Evolutionary conservation across 192 early-diverging fungal species (phyloP).

Genomic region (Coemansia nantahalensis): DNA sequence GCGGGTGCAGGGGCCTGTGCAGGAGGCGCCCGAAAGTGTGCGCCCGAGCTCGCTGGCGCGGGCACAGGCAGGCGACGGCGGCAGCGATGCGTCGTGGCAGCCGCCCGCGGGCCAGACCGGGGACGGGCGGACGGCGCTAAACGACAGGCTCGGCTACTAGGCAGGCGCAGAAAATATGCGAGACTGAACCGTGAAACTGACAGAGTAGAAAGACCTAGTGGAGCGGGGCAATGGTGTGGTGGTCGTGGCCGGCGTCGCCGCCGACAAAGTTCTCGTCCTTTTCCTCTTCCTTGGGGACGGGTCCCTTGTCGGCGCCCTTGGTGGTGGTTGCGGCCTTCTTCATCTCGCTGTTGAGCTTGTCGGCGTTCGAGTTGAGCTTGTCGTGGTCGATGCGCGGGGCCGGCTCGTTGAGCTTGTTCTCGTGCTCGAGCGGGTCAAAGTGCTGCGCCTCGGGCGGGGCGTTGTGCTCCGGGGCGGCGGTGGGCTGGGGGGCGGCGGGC

Average conservation of each 20-base stretch:
- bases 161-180: too few species aligned
- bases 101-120: conserved; percentile 40
- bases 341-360: conserved; percentile 25
- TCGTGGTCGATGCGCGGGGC: conserved; percentile 51
- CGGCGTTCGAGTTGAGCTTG: conserved; percentile 39
- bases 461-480: conserved; percentile 5
- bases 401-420: conserved; percentile 53
- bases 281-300: conserved; percentile 14
- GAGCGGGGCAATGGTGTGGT: background rate
- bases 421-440: conserved; percentile 51
- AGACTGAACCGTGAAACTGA: background rate
- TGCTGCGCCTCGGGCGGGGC: conserved; percentile 46
- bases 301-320: background rate
- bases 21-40: conserved; percentile 1
- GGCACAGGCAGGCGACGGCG: background rate
- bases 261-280: conserved; percentile 41
- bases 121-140: conserved; percentile 43
- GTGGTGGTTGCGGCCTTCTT: conserved; percentile 37
- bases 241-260: conserved; percentile 19
- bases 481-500: conserved; percentile 16
- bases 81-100: conserved; percentile 25
- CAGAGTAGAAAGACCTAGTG: background rate
- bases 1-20: conserved; percentile 8
- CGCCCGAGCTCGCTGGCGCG: conserved; percentile 2
- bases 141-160: conserved; percentile 48